Base-by-base conservation (phyloP, 108 stramenopile species). In the Stephanodiscus triporus region DNA sequence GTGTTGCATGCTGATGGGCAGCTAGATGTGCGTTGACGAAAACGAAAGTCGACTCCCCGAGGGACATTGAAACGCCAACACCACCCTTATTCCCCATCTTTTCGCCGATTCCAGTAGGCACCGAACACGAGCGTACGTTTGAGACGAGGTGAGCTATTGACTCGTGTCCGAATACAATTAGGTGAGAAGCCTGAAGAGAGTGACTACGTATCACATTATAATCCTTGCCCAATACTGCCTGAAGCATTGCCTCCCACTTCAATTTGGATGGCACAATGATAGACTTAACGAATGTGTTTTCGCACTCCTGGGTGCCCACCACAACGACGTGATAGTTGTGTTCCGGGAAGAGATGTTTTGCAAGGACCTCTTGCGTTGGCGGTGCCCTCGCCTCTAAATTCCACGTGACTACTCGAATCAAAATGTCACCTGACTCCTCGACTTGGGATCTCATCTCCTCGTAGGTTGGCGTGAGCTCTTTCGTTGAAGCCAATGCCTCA, bases 11-110 rank as follows among this genome's bases (percentile, higher is more conserved):
- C 47, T 84, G 93, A 84, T 98, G 96, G 29, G 98, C 98, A 17
- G 97, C 96, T 75, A 99, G 78, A 85, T 99, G 98, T 37, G 82
- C 80, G 73, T 91, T 96, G 16, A 98, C 84, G 73, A 99, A 94
- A 83, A 96, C 95, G 29, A 98, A 55, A 19, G 89, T 86, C 24
- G 94, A 86, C 72, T 95, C 95, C 61, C 91, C 91, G 43, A 95
- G 78, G 34, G 86, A 74, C 38, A 97, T 36, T n/a, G 96, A 78
- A 20, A 97, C 73, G 24, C 80, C 69, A 42, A 92, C 93, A 43
- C 97, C 99, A 27, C 99, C 99, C 74, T 99, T 99, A 82, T 99
- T 99, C 43, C 99, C 99, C 91, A 98, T 58, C 22, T 34, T 86
- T 20, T 78, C 77, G 30, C 66, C 77, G 10, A 78, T 63, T 47